Evolutionary conservation across 148 eudicot species (phyloP).

Genomic region (Silene conica): DNA sequence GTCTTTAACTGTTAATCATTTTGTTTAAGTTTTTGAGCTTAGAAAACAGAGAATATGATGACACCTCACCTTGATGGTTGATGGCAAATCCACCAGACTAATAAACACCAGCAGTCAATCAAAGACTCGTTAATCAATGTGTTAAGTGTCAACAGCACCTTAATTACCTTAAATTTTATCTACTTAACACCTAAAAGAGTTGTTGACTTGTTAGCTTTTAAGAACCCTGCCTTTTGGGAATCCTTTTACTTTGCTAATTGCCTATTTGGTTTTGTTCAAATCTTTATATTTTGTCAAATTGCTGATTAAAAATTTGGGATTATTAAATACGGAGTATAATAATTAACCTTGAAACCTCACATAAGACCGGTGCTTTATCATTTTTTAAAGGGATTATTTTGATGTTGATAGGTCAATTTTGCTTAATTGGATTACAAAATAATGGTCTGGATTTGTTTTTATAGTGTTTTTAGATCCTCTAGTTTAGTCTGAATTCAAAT

Average conservation of each 20-base stretch:
- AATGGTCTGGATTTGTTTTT: not conserved
- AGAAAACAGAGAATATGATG: slow-evolving; percentile 11
- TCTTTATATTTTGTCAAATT: too few species aligned
- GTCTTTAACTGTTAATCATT: slow-evolving; percentile 4
- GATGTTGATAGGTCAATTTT: not conserved
- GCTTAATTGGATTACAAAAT: not conserved
- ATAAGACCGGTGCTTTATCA: not conserved
- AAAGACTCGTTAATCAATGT: slow-evolving; percentile 23
- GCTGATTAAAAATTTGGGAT: not conserved
- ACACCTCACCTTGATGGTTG: slow-evolving; percentile 25
- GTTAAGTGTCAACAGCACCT: slow-evolving; percentile 26
- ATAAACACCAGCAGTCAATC: slow-evolving; percentile 25
- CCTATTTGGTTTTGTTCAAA: too few species aligned
- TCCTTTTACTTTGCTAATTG: not conserved
- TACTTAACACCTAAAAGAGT: not conserved
- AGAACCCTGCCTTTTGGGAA: slow-evolving; percentile 13
- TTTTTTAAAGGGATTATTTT: not conserved
- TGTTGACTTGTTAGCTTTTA: slow-evolving; percentile 4
- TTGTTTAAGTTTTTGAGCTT: slow-evolving; percentile 2
- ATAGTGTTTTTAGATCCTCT: too few species aligned
- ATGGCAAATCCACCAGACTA: slow-evolving; percentile 21
- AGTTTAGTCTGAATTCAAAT: too few species aligned
- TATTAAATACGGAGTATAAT: too few species aligned
- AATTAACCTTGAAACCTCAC: too few species aligned
- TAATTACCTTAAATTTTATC: slow-evolving; percentile 20